A percentile compares a stretch with the other conserved stretches of the same genome.
Evolutionary conservation across 2,329 filamentous ascomycete genomes (phyloP).

Genomic region (Colletotrichum costaricense): DNA sequence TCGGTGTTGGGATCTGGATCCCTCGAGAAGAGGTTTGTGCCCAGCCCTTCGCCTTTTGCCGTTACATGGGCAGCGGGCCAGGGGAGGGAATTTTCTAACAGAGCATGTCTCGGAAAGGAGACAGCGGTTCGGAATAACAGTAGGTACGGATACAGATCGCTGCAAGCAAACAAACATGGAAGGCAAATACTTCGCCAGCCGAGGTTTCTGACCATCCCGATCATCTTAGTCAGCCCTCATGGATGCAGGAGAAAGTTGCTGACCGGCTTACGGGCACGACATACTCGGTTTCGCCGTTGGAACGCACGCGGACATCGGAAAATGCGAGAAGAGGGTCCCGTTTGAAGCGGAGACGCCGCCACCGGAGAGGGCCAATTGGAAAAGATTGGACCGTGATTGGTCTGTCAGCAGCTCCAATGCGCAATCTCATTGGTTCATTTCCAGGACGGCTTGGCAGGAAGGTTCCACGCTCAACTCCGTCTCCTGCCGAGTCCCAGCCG

Average conservation of each 20-base stretch:
- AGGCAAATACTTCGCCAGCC: constrained; percentile 3
- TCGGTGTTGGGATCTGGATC: constrained; percentile 23
- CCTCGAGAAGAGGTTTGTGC: constrained; percentile 1
- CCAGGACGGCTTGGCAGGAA: neutral
- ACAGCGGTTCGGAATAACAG: neutral
- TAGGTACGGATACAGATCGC: neutral
- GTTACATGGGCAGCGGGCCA: constrained; percentile 14
- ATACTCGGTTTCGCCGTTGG: constrained; percentile 11
- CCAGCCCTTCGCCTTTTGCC: neutral
- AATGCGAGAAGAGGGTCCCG: neutral
- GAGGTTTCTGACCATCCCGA: neutral
- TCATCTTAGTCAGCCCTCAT: constrained; percentile 22
- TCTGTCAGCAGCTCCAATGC: neutral
- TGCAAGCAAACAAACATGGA: neutral
- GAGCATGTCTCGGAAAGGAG: neutral
- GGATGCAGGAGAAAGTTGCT: neutral
- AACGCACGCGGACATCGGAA: neutral
- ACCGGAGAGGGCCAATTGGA: constrained; percentile 25
- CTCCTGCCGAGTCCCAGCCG: constrained; percentile 24
- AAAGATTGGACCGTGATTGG: constrained; percentile 25
- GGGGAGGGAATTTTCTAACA: constrained; percentile 17
- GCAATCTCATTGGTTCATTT: constrained; percentile 17
- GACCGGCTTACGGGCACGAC: neutral
- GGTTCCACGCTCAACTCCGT: constrained; percentile 30
- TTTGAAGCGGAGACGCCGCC: constrained; percentile 23